Evolutionary conservation across 2,329 filamentous ascomycete species (phyloP), one percentile per base, ranked within the genome.

Genomic region (Zasmidium angulare): DNA sequence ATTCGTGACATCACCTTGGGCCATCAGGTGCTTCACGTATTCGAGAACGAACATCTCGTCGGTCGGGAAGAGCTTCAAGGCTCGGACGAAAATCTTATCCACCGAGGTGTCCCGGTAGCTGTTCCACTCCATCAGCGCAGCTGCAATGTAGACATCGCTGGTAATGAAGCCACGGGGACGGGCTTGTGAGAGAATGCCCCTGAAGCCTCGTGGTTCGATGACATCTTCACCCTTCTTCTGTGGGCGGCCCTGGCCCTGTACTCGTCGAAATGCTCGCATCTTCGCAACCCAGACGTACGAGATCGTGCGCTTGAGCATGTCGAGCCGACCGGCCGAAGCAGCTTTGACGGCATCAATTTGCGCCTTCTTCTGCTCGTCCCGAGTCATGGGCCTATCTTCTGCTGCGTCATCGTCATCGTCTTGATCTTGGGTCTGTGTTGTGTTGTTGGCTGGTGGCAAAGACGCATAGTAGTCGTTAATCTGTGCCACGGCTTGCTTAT

Each of bases 271-370:
- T 2, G 93, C 90, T 53, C 95, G 88, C 77, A 96, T 96, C 60
- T 98, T 81, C 17, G 92, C 91, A 70, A 98, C 96, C 95, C 95
- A 99, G 3, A 92, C 88, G 69, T 91, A 93, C 0, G 95, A 96
- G 56, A 99, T 88, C 1, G 91, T 93, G 68, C 89, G 88, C 46
- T 89, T 93, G 21, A 98, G 82, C 17, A 89, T 81, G 24, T 89
- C 86, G 31, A 88, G 86, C 70, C 96, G 91, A 3, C 84, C 83
- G 7, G 86, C 84, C 70, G 90, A 89, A 11, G 86, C 86, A 61
- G 89, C 84, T 69, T 82, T 80, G 47, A 86, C 79, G 4, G 80
- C 79, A 55, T 85, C 80, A 47, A 87, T 79, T 66, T 86, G 82
- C 19, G 74, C 74, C 40, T 82, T 76, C 59, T 84, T 80, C 21